Percentiles rank a stretch among this genome's conserved stretches.
Evolutionary conservation across 1,139 yeast species (phyloP).

Genomic region (Taiozyma sp.): DNA sequence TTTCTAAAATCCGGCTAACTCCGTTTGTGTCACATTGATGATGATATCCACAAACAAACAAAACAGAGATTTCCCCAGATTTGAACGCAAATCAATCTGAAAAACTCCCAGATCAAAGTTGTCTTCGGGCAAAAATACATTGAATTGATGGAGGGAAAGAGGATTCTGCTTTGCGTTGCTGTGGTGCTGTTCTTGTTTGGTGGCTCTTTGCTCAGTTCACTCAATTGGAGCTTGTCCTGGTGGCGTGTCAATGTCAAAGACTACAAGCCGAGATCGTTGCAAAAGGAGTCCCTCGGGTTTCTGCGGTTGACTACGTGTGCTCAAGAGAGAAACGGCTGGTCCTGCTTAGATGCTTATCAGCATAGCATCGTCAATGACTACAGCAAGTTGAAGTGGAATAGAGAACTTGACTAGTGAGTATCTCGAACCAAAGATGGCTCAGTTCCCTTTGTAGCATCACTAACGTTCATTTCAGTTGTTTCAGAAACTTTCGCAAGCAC

Average conservation of each 20-base stretch:
- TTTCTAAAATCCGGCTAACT: background rate
- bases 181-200: background rate
- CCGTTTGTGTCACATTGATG: background rate
- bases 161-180: background rate
- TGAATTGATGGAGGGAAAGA: background rate
- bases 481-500: background rate
- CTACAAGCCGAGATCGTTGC: background rate
- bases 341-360: background rate
- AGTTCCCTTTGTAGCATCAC: background rate
- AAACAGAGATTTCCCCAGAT: background rate
- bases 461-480: background rate
- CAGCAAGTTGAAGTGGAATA: background rate
- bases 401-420: background rate
- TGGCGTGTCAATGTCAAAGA: background rate
- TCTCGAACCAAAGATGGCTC: no score
- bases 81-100: background rate
- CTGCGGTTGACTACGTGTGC: background rate
- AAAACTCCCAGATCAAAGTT: background rate
- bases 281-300: background rate
- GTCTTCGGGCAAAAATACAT: background rate
- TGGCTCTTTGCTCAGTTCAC: background rate
- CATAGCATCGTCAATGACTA: background rate
- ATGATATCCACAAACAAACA: background rate
- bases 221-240: background rate
- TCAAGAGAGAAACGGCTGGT: background rate